Evolutionary conservation across 2,329 filamentous ascomycete species (phyloP).

Genomic region (Akanthomyces dipterigenus): DNA sequence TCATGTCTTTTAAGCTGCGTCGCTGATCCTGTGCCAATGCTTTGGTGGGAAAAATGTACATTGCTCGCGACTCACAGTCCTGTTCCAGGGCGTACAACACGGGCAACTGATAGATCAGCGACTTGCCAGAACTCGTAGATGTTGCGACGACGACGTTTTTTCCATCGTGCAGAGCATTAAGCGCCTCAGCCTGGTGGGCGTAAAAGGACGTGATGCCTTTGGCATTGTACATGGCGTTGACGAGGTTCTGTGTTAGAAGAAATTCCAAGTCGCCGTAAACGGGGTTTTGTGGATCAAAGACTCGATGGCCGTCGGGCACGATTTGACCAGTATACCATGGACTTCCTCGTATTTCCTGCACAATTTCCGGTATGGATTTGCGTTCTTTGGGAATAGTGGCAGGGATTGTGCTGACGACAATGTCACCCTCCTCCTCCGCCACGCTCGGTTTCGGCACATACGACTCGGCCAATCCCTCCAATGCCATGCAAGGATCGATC

Average conservation of each 20-base stretch:
- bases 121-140: slow-evolving; percentile 94
- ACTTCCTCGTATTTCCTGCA: slow-evolving; percentile 72
- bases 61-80: slow-evolving; percentile 69
- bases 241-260: slow-evolving; percentile 77
- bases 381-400: slow-evolving; percentile 72
- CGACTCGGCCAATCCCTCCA: slow-evolving; percentile 51
- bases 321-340: slow-evolving; percentile 91
- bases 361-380: slow-evolving; percentile 74
- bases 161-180: slow-evolving; percentile 78
- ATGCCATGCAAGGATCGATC: slow-evolving; percentile 58
- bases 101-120: slow-evolving; percentile 93
- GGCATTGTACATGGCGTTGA: slow-evolving; percentile 94
- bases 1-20: slow-evolving; percentile 76
- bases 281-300: slow-evolving; percentile 78
- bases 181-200: slow-evolving; percentile 86
- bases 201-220: slow-evolving; percentile 81
- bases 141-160: slow-evolving; percentile 88
- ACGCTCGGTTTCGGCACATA: slow-evolving; percentile 57
- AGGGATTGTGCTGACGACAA: slow-evolving; percentile 46
- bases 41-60: slow-evolving; percentile 99
- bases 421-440: slow-evolving; percentile 27
- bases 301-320: slow-evolving; percentile 84
- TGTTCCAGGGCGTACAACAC: slow-evolving; percentile 81
- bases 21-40: slow-evolving; percentile 92
- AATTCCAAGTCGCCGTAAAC: slow-evolving; percentile 82